A percentile compares a stretch with the other conserved stretches of the same genome.
These are phyloP conservation scores for Aethionema arabicum DNA, from an alignment of 345 rosid species.

Conservation along the genomic window DNA sequence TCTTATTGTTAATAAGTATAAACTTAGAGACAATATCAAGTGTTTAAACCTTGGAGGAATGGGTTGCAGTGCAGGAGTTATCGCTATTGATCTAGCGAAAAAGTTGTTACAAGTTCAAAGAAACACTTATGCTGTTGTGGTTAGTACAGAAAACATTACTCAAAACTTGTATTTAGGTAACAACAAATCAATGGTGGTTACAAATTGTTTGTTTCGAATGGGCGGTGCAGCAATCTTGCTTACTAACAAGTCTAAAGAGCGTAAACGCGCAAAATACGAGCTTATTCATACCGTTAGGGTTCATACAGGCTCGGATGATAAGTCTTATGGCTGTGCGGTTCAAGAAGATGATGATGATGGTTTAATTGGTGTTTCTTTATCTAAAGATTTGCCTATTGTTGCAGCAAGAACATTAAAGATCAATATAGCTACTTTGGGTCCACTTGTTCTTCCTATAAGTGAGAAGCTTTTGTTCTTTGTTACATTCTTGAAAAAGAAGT, in stretches of 20 bases:
- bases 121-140: constrained; percentile 55
- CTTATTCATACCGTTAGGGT: constrained; percentile 57
- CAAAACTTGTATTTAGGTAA: constrained; percentile 50
- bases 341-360: constrained; percentile 53
- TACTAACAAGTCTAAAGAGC: constrained; percentile 46
- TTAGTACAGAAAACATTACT: constrained; percentile 58
- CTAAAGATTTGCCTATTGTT: constrained; percentile 56
- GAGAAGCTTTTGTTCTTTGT: constrained; percentile 53
- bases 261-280: constrained; percentile 47
- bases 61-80: constrained; percentile 40
- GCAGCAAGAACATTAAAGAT: constrained; percentile 69
- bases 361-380: constrained; percentile 47
- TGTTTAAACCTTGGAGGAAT: constrained; percentile 40
- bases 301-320: constrained; percentile 56
- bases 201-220: constrained; percentile 56
- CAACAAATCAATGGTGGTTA: constrained; percentile 56
- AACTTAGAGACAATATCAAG: constrained; percentile 33
- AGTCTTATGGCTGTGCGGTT: constrained; percentile 47
- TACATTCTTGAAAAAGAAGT: constrained; percentile 42
- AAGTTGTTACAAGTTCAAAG: constrained; percentile 44
- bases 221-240: constrained; percentile 61
- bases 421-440: constrained; percentile 65
- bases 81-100: constrained; percentile 36
- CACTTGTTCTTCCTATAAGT: constrained; percentile 58
- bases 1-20: constrained; percentile 30